Percentiles rank a stretch among this genome's conserved stretches.
These are phyloP conservation scores for Chamaecyparis obtusa DNA, from an alignment of 75 land plant species.

Conservation along the genomic window DNA sequence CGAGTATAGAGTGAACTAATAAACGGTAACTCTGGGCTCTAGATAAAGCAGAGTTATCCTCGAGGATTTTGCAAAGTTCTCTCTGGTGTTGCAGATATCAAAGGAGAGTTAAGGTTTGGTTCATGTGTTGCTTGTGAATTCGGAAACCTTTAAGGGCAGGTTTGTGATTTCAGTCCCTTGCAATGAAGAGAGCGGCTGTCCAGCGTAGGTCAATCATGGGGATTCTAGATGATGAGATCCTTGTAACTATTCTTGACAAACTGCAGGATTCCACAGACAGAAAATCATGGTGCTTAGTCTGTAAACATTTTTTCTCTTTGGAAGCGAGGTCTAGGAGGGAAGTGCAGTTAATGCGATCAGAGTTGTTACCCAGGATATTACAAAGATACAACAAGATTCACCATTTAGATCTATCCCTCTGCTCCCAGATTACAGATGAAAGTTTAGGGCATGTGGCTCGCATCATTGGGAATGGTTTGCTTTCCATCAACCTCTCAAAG, in stretches of 20 bases:
- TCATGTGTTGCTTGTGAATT: not conserved
- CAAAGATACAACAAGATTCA: constrained; percentile 22
- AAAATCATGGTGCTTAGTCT: too few relatives aligned
- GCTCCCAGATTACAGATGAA: too few relatives aligned
- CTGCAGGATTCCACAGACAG: too few relatives aligned
- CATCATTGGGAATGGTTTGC: constrained; percentile 40
- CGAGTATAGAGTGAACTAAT: not conserved
- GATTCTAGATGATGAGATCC: constrained; percentile 37
- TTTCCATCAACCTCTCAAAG: constrained; percentile 27
- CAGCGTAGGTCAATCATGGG: not conserved
- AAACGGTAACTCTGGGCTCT: not conserved
- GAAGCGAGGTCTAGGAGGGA: too few relatives aligned
- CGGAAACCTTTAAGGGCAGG: not conserved
- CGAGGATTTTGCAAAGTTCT: not conserved
- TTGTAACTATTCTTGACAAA: not conserved
- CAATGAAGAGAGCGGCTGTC: not conserved
- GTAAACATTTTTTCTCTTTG: too few relatives aligned
- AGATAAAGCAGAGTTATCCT: not conserved
- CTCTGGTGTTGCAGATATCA: not conserved
- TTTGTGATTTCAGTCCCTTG: not conserved
- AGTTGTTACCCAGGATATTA: constrained; percentile 24
- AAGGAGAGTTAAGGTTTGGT: not conserved
- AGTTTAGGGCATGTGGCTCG: constrained; percentile 17
- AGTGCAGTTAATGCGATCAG: constrained; percentile 8
- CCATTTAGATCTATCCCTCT: not conserved